phyloP scores from a whole-genome alignment of 2,329 filamentous ascomycete genomes.

The Fusarium fujikuroi region DNA sequence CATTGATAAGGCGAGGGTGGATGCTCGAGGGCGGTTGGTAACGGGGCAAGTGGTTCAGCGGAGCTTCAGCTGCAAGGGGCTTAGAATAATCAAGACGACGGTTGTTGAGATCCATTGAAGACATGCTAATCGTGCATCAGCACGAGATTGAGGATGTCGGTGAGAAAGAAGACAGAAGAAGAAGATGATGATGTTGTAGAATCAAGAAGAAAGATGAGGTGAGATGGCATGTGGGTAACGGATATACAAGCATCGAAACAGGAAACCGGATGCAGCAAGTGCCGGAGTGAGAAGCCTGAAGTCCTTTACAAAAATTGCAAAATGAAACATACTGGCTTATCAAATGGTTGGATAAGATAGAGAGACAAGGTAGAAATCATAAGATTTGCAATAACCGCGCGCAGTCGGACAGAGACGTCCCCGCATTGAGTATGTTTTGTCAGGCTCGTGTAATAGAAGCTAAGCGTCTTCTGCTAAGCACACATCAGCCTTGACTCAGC shows the following conservation, averaged over 20 bases:
- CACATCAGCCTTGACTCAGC: conserved; percentile 39
- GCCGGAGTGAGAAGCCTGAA: not conserved
- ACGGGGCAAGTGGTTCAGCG: conserved; percentile 7
- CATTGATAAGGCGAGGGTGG: conserved; percentile 20
- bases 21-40: not conserved
- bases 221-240: not conserved
- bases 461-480: conserved; percentile 28
- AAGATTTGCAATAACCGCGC: conserved; percentile 32
- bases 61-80: conserved; percentile 20
- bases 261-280: not conserved
- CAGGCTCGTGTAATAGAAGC: conserved; percentile 47
- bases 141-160: conserved; percentile 25
- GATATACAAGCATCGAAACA: conserved; percentile 4
- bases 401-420: not conserved
- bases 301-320: not conserved
- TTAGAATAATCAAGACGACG: not conserved
- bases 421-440: conserved; percentile 43
- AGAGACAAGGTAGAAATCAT: not conserved
- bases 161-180: conserved; percentile 10
- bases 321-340: conserved; percentile 13
- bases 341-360: conserved; percentile 45
- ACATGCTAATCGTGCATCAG: not conserved
- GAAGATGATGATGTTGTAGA: not conserved
- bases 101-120: conserved; percentile 14
- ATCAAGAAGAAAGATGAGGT: conserved; percentile 1